phyloP scores from a whole-genome alignment of 805 yeast genomes.

The Helenozyma baotianmanensis region DNA sequence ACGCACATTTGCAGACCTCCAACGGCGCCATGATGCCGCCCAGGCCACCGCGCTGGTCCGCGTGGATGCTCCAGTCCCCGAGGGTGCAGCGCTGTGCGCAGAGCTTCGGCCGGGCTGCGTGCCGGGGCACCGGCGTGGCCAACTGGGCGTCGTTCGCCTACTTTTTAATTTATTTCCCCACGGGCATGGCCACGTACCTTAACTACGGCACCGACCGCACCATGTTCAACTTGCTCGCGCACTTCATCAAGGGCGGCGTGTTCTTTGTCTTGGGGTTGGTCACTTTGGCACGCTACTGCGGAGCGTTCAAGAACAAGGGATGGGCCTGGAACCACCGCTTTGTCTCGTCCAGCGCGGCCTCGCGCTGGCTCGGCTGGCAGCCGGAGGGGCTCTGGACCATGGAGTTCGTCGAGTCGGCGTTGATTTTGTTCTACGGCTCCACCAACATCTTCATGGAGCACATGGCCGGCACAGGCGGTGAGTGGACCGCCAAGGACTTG shows the following conservation, averaged over 20 bases:
- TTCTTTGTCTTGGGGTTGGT: slow-evolving; percentile 72
- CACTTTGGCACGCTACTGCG: slow-evolving; percentile 83
- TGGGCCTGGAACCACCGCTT: slow-evolving; percentile 80
- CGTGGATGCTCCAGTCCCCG: slow-evolving; percentile 11
- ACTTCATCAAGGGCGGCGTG: slow-evolving; percentile 93
- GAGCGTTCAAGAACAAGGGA: slow-evolving; percentile 69
- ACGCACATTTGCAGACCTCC: slow-evolving; percentile 23
- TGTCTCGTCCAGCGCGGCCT: slow-evolving; percentile 21
- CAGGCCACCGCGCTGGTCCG: slow-evolving; percentile 6
- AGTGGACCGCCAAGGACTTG: slow-evolving; percentile 84
- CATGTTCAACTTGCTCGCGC: slow-evolving; percentile 85
- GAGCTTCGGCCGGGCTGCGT: slow-evolving; percentile 19
- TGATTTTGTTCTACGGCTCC: slow-evolving; percentile 82
- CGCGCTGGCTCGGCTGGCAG: slow-evolving; percentile 36
- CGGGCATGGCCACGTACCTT: slow-evolving; percentile 62
- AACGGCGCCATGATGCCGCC: slow-evolving; percentile 15
- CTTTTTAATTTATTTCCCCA: slow-evolving; percentile 53
- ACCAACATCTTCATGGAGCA: slow-evolving; percentile 92
- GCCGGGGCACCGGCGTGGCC: slow-evolving; percentile 18
- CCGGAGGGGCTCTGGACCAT: slow-evolving; percentile 56
- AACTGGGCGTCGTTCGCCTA: slow-evolving; percentile 65
- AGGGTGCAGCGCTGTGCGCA: slow-evolving; percentile 9
- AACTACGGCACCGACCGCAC: slow-evolving; percentile 61
- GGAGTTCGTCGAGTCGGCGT: slow-evolving; percentile 78
- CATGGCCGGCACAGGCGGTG: slow-evolving; percentile 61